Conservation (phyloP, 202 grass and related monocot species). For the Zoysia matrella region DNA sequence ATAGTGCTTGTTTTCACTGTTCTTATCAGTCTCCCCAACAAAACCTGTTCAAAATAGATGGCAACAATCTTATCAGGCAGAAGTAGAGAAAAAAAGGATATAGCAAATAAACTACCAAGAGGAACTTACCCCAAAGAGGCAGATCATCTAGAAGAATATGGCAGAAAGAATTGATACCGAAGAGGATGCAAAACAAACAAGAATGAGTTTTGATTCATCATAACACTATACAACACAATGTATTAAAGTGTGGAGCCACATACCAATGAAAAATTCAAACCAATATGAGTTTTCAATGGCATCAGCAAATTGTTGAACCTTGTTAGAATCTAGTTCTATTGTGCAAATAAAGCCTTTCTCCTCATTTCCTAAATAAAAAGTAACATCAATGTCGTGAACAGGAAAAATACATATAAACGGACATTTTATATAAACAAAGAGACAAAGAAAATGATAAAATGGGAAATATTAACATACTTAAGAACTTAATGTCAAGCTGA, state of each 20-base stretch:
- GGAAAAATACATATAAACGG: neutral
- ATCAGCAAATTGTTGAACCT: slow-evolving; percentile 81
- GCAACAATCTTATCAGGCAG: slow-evolving; percentile 26
- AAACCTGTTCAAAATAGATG: slow-evolving; percentile 61
- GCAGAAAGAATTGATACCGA: slow-evolving; percentile 32
- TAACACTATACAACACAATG: slow-evolving; percentile 6
- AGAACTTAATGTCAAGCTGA: slow-evolving; percentile 88
- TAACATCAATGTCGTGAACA: slow-evolving; percentile 35
- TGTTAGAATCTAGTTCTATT: slow-evolving; percentile 76
- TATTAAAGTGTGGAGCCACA: slow-evolving; percentile 20
- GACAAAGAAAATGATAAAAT: slow-evolving; percentile 41
- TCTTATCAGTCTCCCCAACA: slow-evolving; percentile 94
- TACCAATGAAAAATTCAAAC: slow-evolving; percentile 99
- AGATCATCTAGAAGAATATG: slow-evolving; percentile 70
- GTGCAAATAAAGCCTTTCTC: slow-evolving; percentile 72
- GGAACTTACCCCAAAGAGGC: slow-evolving; percentile 94
- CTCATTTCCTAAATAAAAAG: slow-evolving; percentile 65
- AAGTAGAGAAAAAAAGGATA: neutral
- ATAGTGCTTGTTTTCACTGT: slow-evolving; percentile 93
- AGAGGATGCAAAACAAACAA: slow-evolving; percentile 25
- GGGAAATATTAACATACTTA: slow-evolving; percentile 61
- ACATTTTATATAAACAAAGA: slow-evolving; percentile 29
- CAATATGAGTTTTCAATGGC: slow-evolving; percentile 92
- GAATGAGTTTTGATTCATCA: slow-evolving; percentile 11
- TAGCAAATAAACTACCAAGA: slow-evolving; percentile 19